Evolutionary conservation across 148 eudicot species (phyloP).

Genomic region (Vaccinium corymbosum): DNA sequence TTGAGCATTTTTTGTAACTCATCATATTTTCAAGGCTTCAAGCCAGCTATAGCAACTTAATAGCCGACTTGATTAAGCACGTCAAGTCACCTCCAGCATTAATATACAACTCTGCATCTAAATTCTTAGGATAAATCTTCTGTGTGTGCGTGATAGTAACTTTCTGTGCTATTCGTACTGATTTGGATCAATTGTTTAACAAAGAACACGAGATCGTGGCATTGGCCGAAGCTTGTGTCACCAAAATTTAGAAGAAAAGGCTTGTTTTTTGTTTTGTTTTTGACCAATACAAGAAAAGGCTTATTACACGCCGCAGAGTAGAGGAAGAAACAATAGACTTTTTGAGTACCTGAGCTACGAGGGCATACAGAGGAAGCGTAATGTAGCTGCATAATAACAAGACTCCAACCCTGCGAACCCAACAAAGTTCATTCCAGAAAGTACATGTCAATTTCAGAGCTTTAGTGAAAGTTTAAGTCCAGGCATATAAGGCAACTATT

Average conservation of each 20-base stretch:
- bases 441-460: neutral
- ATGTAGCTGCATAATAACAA: slow-evolving; percentile 75
- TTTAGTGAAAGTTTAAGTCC: slow-evolving; percentile 8
- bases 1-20: neutral
- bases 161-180: neutral
- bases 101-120: neutral
- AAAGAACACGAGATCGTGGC: neutral
- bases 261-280: neutral
- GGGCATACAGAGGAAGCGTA: slow-evolving; percentile 83
- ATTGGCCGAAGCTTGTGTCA: neutral
- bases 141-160: neutral
- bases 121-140: neutral
- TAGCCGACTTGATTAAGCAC: neutral
- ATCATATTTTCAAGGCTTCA: neutral
- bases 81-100: neutral
- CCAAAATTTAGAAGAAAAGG: neutral
- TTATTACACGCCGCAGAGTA: neutral
- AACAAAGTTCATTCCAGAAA: slow-evolving; percentile 4
- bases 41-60: neutral
- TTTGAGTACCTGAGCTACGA: slow-evolving; percentile 62
- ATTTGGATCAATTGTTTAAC: neutral
- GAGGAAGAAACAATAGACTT: neutral
- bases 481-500: neutral
- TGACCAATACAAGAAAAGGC: neutral
- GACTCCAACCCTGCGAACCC: slow-evolving; percentile 47